These are phyloP conservation scores for Metschnikowia corniflorae DNA, from an alignment of 805 yeast genomes.

Conservation along the genomic window DNA sequence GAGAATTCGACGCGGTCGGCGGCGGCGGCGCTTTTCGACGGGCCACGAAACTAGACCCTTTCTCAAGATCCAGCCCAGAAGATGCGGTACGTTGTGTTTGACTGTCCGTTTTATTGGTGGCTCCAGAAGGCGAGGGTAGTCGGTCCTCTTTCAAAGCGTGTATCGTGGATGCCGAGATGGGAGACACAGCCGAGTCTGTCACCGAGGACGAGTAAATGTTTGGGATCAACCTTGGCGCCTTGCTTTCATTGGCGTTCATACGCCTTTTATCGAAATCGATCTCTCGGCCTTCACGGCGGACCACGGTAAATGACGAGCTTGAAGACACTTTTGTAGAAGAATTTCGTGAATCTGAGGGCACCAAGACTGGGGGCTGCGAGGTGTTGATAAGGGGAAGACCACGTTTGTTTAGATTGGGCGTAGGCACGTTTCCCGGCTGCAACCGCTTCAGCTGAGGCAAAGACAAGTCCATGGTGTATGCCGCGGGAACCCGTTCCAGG, in stretches of 20 bases:
- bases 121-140: background rate
- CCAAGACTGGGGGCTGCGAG: slow-evolving; percentile 15
- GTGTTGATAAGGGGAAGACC: slow-evolving; percentile 16
- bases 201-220: slow-evolving; percentile 20
- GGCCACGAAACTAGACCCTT: slow-evolving; percentile 49
- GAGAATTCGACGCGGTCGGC: slow-evolving; percentile 32
- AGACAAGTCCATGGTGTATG: slow-evolving; percentile 13
- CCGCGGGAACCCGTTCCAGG: slow-evolving; percentile 4
- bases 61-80: slow-evolving; percentile 12
- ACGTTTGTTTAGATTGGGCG: slow-evolving; percentile 5
- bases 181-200: slow-evolving; percentile 24
- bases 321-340: background rate
- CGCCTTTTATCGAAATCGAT: slow-evolving; percentile 80
- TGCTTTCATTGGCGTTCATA: slow-evolving; percentile 62
- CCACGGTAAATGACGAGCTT: slow-evolving; percentile 53
- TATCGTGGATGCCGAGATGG: slow-evolving; percentile 35
- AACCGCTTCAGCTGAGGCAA: slow-evolving; percentile 16
- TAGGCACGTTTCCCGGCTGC: slow-evolving; percentile 2
- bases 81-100: slow-evolving; percentile 6
- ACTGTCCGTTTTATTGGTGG: slow-evolving; percentile 1
- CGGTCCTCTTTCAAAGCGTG: slow-evolving; percentile 24
- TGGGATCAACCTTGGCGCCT: slow-evolving; percentile 35
- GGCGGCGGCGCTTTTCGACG: slow-evolving; percentile 72
- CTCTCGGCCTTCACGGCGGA: slow-evolving; percentile 63
- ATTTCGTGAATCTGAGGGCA: background rate